Conservation (phyloP, 768 basidiomycete species). For the Piloderma croceum region DNA sequence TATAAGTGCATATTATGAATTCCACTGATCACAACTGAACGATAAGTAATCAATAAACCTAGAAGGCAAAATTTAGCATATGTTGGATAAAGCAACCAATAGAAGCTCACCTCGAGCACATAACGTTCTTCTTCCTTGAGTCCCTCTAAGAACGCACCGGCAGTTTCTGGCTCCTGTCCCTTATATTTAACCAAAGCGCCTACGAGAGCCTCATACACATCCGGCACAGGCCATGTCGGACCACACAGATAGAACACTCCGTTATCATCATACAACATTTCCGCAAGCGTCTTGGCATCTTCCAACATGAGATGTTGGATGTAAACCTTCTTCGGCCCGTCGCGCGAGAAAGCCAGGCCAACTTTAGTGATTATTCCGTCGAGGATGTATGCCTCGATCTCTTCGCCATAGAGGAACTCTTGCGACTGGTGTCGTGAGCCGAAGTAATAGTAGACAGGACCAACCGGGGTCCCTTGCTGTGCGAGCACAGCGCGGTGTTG, state of each 20-base stretch:
- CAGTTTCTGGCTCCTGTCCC: slow-evolving; percentile 54
- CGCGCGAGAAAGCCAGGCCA: slow-evolving; percentile 95
- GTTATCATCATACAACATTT: slow-evolving; percentile 63
- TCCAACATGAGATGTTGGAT: slow-evolving; percentile 98
- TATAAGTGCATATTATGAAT: too few relatives aligned
- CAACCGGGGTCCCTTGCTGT: slow-evolving; percentile 71
- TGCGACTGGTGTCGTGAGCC: slow-evolving; percentile 93
- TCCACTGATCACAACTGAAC: too few relatives aligned
- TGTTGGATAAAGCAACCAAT: too few relatives aligned
- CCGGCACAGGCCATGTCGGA: slow-evolving; percentile 99
- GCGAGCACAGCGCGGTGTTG: slow-evolving; percentile 88
- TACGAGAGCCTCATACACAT: slow-evolving; percentile 90
- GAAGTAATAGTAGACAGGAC: slow-evolving; percentile 97
- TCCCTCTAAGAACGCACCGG: slow-evolving; percentile 79
- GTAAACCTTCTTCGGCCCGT: slow-evolving; percentile 89
- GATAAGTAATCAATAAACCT: too few relatives aligned
- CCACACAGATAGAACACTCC: slow-evolving; percentile 97
- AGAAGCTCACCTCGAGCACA: slow-evolving; percentile 81
- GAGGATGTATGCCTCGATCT: slow-evolving; percentile 89
- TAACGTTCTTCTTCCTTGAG: slow-evolving; percentile 97
- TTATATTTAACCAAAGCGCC: slow-evolving; percentile 71
- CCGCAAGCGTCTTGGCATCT: slow-evolving; percentile 71
- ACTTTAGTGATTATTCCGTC: slow-evolving; percentile 83
- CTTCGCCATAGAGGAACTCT: slow-evolving; percentile 96
- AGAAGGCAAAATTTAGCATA: too few relatives aligned